Base-by-base conservation (phyloP, 2,329 filamentous ascomycete genomes). In the Ophiocordyceps polyrhachis-furcata region DNA sequence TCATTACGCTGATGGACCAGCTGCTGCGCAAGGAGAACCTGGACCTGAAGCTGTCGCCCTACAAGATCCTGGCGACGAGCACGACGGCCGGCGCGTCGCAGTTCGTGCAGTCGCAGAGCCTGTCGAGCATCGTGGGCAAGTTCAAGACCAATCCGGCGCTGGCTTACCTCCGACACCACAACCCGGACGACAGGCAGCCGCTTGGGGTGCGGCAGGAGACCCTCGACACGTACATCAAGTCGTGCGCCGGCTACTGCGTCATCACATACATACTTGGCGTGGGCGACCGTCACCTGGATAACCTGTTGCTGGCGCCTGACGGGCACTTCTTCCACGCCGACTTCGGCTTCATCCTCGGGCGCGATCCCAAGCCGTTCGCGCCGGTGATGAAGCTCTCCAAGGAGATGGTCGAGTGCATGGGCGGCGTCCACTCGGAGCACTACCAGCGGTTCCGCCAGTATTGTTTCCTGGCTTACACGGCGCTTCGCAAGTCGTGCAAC, bases 361-460 rank as follows among this genome's bases (percentile, higher is more conserved):
- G 91, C 38, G 91, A 98, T 53, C 91, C 91, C 0, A 98, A 98
- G 58, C 91, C 91, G 0, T 96, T 98, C 57, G 89, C 91, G 0
- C 91, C 91, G 0, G 79, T 89, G 44, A 94, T 98, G 81, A 98
- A 98, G 62, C 76, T 98, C 9, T 89, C 83, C 57, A 89, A 88
- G 53, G 89, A 98, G 58, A 98, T 98, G 91, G 85, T 96, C 4
- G 91, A 98, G 56, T 91, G 88, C 49, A 95, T 98, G 86, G 93
- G 93, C 38, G 91, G 91, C 13, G 73, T 79, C 8, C 72, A 74
- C 31, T 86, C 83, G 4, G 76, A 83, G 20, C 81, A 93, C 49
- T 98, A 94, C 61, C 70, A 80, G 40, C 76, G 82, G 44, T 98
- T 98, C 65, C 91, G 91, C 58, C 84, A 93, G 55, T 94, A 96